Conservation (phyloP, 2,329 filamentous ascomycete species). For the Stromatinia cepivora region DNA sequence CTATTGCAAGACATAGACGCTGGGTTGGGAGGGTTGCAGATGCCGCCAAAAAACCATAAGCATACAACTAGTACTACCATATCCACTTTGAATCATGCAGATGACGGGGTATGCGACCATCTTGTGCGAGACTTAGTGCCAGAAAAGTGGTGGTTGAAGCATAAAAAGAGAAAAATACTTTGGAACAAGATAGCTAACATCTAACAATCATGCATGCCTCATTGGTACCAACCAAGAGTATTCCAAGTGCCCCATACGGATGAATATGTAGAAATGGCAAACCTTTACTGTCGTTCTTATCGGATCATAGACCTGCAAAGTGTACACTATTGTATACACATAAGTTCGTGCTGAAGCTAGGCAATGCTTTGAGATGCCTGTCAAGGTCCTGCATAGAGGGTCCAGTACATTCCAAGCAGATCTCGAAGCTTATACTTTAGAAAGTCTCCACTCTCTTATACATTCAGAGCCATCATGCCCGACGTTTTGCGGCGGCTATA, state of each 20-base stretch:
- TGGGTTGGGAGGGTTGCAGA: background rate
- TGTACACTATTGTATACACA: background rate
- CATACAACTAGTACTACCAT: background rate
- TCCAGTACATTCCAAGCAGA: background rate
- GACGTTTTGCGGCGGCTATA: background rate
- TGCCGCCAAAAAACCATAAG: background rate
- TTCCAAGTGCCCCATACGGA: background rate
- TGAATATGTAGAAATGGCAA: background rate
- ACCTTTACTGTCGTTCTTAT: background rate
- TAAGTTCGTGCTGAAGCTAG: background rate
- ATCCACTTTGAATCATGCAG: background rate
- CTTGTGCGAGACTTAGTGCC: background rate
- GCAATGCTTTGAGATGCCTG: background rate
- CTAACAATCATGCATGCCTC: constrained; percentile 4
- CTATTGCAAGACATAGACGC: background rate
- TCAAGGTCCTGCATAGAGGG: background rate
- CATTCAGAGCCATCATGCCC: background rate
- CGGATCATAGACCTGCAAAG: background rate
- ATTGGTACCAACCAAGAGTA: constrained; percentile 8
- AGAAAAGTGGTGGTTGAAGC: background rate
- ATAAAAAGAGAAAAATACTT: background rate
- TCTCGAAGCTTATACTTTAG: background rate
- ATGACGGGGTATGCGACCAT: background rate
- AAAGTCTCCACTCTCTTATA: background rate
- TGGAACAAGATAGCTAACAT: background rate